Evolutionary conservation across 805 yeast genomes (phyloP).

Genomic region (Candida succiphila): DNA sequence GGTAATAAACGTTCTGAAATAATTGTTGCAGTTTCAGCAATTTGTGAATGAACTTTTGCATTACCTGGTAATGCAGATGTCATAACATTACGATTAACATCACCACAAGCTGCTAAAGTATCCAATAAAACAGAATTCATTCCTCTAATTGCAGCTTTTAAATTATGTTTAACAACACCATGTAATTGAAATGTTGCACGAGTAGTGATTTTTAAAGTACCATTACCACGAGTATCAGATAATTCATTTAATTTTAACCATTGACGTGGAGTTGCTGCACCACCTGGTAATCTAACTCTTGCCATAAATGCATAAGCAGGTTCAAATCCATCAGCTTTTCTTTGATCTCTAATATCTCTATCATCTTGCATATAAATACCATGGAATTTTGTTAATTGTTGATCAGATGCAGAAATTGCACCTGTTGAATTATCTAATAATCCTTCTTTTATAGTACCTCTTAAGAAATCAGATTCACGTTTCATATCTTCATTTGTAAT

Average conservation of each 20-base stretch:
- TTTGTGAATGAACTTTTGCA: constrained; percentile 71
- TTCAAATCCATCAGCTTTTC: constrained; percentile 87
- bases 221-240: constrained; percentile 78
- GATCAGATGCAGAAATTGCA: constrained; percentile 82
- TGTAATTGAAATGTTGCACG: constrained; percentile 96
- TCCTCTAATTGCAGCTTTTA: constrained; percentile 86
- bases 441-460: constrained; percentile 91
- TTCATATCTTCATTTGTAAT: constrained; percentile 95
- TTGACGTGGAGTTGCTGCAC: constrained; percentile 77
- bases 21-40: constrained; percentile 48
- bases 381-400: constrained; percentile 93
- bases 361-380: constrained; percentile 99
- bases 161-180: constrained; percentile 83
- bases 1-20: constrained; percentile 84
- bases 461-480: constrained; percentile 70
- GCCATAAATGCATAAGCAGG: constrained; percentile 98
- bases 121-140: constrained; percentile 88
- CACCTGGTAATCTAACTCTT: constrained; percentile 92
- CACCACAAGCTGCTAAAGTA: constrained; percentile 97
- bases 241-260: constrained; percentile 82
- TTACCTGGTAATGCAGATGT: constrained; percentile 82
- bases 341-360: constrained; percentile 87
- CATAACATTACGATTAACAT: constrained; percentile 94
- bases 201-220: constrained; percentile 88
- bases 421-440: constrained; percentile 77